Base-by-base conservation (phyloP, 495 filamentous ascomycete genomes). In the Penicillium crystallinum region DNA sequence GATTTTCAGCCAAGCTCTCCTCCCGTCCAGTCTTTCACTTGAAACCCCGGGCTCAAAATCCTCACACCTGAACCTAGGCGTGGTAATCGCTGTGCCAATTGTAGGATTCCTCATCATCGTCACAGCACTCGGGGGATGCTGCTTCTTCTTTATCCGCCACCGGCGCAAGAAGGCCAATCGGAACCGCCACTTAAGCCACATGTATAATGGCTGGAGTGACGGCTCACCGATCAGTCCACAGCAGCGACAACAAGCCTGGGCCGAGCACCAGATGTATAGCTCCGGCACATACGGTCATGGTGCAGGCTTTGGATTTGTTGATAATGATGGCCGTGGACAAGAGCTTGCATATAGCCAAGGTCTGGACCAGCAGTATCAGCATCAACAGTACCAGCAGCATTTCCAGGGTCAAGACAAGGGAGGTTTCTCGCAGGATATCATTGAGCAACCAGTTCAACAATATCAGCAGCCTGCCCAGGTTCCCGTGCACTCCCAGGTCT, bases 41-140 rank as follows among this genome's bases (percentile, higher is more conserved):
- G 46, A 55, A 41, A 64, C 57, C 0, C 27, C 69, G 4, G 55
- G 53, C 0, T 27, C 69, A 2, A 48, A 47, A 23, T 33, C 41
- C 21, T 64, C 63, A 1, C 59, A 63, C 31, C 49, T 64, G 12
- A 67, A 67, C 30, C 64, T 79, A 1, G 69, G 69, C n/a, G 46
- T 79, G 6, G 67, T 74, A 15, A 75, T 81, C 38, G 68, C 66
- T 12, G 53, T 81, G 12, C 77, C 77, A 0, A 66, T 81, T 40
- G 50, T 74, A 17, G 67, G 56, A 19, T 74, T 76, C 54, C 29
- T 77, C 0, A 63, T 77, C 35, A 43, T 74, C 19, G 33, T 68
- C 27, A 42, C 51, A 41, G 48, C 54, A 0, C 48, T 65, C 0
- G 41, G 43, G 0, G 41, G 57, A 7, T 71, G 71, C 51, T 74